phyloP scores from a whole-genome alignment of 768 basidiomycete species.

The Leccinum sublutescens region DNA sequence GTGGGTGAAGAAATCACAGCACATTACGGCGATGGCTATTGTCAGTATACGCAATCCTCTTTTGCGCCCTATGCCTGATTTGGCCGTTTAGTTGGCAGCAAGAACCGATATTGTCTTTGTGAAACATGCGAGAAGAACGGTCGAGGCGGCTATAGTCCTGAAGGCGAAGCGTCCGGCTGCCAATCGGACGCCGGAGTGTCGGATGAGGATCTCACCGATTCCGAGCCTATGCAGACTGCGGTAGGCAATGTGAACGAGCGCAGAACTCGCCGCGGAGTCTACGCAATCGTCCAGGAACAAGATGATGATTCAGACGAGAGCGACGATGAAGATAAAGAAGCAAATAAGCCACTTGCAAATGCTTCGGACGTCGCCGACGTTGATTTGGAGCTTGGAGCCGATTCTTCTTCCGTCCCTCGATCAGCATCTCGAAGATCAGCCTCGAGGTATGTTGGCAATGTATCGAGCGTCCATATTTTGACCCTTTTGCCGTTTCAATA shows the following conservation, averaged over 20 bases:
- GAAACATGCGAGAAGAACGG: slow-evolving; percentile 81
- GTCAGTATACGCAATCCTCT: slow-evolving; percentile 47
- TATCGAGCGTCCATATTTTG: slow-evolving; percentile 7
- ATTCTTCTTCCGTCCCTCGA: slow-evolving; percentile 20
- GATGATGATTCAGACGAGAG: slow-evolving; percentile 63
- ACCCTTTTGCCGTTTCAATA: slow-evolving; percentile 13
- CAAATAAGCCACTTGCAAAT: slow-evolving; percentile 46
- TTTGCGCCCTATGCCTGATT: slow-evolving; percentile 28
- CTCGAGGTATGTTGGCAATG: slow-evolving; percentile 23
- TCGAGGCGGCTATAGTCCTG: slow-evolving; percentile 66
- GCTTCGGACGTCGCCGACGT: slow-evolving; percentile 46
- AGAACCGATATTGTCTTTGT: slow-evolving; percentile 76
- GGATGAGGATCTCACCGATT: slow-evolving; percentile 34
- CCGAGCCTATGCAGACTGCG: slow-evolving; percentile 48
- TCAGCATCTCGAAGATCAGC: slow-evolving; percentile 28
- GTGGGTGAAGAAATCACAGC: slow-evolving; percentile 87
- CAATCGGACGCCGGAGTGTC: slow-evolving; percentile 44
- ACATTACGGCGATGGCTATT: slow-evolving; percentile 89
- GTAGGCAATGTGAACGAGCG: slow-evolving; percentile 72
- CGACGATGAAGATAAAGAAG: slow-evolving; percentile 51
- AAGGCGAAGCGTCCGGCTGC: slow-evolving; percentile 48
- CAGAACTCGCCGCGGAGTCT: slow-evolving; percentile 78
- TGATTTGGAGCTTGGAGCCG: slow-evolving; percentile 50
- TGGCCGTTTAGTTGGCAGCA: slow-evolving; percentile 54
- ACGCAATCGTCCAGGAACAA: slow-evolving; percentile 62